Percentiles rank a stretch among this genome's conserved stretches.
Conservation (phyloP, 495 filamentous ascomycete genomes). For the Lasiosphaeriaceae sp. region DNA sequence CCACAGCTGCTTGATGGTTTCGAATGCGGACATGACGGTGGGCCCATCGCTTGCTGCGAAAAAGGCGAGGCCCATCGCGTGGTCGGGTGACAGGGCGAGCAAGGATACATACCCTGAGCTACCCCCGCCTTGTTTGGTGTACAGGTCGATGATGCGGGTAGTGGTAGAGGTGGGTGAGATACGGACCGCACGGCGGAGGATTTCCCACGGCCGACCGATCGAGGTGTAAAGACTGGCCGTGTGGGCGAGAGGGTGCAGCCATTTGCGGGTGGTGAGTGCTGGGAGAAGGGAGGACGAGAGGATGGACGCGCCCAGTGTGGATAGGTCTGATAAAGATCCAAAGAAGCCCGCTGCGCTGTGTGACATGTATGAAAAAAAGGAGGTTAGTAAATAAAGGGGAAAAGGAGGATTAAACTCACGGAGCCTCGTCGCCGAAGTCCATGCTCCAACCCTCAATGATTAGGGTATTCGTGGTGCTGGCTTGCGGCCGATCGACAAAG, state of each 20-base stretch:
- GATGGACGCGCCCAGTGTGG: constrained; percentile 48
- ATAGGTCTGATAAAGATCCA: constrained; percentile 44
- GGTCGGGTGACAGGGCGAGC: too few species aligned
- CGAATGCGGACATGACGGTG: too few species aligned
- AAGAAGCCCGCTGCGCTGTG: constrained; percentile 29
- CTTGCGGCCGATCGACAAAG: neutral
- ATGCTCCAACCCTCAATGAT: neutral
- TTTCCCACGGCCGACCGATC: constrained; percentile 60
- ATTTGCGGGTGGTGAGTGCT: constrained; percentile 40
- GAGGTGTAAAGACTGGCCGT: constrained; percentile 36
- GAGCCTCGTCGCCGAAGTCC: neutral
- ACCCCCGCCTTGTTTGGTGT: too few species aligned
- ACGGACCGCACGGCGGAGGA: constrained; percentile 14
- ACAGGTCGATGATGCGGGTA: too few species aligned
- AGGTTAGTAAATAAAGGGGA: neutral
- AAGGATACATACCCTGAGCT: too few species aligned
- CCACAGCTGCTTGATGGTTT: too few species aligned
- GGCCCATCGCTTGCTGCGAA: too few species aligned
- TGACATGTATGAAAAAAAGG: neutral
- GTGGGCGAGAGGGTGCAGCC: constrained; percentile 49
- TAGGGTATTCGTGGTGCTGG: constrained; percentile 7
- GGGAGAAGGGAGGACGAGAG: constrained; percentile 44
- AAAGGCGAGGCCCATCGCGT: too few species aligned
- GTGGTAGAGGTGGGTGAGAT: neutral
- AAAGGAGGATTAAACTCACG: neutral